A percentile compares a stretch with the other conserved stretches of the same genome.
Conservation (phyloP, 1,284 basidiomycete genomes). For the Tilletia setariae region DNA sequence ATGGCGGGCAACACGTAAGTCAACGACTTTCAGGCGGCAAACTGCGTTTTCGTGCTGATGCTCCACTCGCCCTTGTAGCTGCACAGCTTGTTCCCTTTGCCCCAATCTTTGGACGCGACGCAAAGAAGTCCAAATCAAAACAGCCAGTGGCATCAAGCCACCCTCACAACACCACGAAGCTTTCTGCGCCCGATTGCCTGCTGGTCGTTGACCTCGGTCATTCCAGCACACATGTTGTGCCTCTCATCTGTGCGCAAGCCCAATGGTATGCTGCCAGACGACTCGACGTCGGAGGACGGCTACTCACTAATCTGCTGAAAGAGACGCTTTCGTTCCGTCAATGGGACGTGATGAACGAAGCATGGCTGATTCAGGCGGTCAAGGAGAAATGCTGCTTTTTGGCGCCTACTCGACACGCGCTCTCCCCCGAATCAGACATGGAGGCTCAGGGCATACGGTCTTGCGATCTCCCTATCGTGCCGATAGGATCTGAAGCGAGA, state of each 20-base stretch:
- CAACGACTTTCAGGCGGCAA: too few relatives aligned
- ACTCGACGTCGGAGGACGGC: slow-evolving; percentile 87
- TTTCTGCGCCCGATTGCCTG: slow-evolving; percentile 67
- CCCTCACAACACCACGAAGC: background rate
- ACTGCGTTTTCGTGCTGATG: too few relatives aligned
- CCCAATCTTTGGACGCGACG: background rate
- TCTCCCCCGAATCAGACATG: too few relatives aligned
- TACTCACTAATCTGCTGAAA: slow-evolving; percentile 90
- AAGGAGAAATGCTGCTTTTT: slow-evolving; percentile 86
- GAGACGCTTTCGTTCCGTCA: slow-evolving; percentile 89
- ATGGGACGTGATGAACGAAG: slow-evolving; percentile 97
- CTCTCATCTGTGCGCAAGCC: slow-evolving; percentile 72
- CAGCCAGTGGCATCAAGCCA: background rate
- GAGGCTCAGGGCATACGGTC: too few relatives aligned
- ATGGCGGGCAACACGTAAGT: slow-evolving; percentile 58
- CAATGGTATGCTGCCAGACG: slow-evolving; percentile 59
- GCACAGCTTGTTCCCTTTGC: slow-evolving; percentile 5
- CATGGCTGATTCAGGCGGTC: slow-evolving; percentile 82
- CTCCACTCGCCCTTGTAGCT: background rate
- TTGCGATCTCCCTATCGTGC: background rate
- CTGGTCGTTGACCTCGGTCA: slow-evolving; percentile 85
- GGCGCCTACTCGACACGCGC: slow-evolving; percentile 21
- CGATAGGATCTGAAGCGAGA: background rate
- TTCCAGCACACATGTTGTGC: slow-evolving; percentile 85
- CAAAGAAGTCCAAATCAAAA: background rate